Conservation (phyloP, 176 grass and related monocot species). For the Aegilops longissima region DNA sequence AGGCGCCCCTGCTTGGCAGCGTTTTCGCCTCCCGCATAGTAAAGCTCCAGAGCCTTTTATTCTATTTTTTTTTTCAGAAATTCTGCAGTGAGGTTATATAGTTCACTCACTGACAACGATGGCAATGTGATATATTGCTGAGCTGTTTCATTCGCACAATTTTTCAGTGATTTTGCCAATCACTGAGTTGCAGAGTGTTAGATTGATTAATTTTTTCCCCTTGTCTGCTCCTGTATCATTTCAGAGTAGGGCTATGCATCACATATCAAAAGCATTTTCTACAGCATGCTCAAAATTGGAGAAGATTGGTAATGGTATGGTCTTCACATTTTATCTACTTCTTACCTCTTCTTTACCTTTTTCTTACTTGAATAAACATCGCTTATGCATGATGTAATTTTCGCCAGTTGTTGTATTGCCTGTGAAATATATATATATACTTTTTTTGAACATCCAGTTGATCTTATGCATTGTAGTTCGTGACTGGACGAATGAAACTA, state of each 20-base stretch:
- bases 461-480: neutral
- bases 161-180: slow-evolving; percentile 5
- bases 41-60: neutral
- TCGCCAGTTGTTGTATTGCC: neutral
- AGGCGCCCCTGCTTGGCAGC: slow-evolving; percentile 92
- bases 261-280: slow-evolving; percentile 90
- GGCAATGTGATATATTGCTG: neutral
- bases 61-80: neutral
- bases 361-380: neutral
- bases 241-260: slow-evolving; percentile 89
- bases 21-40: slow-evolving; percentile 95
- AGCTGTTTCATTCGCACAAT: neutral
- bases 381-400: neutral
- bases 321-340: neutral
- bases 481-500: neutral
- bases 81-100: neutral
- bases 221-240: slow-evolving; percentile 7
- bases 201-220: neutral
- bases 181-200: neutral
- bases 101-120: neutral
- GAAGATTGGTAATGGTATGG: slow-evolving; percentile 82
- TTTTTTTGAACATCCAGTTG: neutral
- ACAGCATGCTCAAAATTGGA: slow-evolving; percentile 76
- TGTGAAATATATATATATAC: neutral
- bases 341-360: neutral